Evolutionary conservation across 2,329 filamentous ascomycete species (phyloP).

Genomic region (Nemania diffusa): DNA sequence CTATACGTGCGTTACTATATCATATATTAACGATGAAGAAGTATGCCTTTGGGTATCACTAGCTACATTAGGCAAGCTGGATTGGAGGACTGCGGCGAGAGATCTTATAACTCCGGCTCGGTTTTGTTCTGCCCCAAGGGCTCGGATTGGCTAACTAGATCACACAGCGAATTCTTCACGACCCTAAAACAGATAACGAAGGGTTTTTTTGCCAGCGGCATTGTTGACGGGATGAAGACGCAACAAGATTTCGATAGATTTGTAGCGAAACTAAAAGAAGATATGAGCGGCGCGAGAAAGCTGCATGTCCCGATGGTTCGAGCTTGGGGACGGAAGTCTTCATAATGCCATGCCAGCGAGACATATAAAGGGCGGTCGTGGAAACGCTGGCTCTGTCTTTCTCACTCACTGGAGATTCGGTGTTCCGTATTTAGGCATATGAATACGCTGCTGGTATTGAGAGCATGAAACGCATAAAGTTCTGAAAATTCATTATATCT

Average conservation of each 20-base stretch:
- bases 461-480: too few relatives aligned
- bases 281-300: slow-evolving; percentile 17
- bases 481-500: too few relatives aligned
- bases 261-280: slow-evolving; percentile 2
- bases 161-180: neutral
- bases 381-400: neutral
- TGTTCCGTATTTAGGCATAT: neutral
- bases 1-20: too few relatives aligned
- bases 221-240: slow-evolving; percentile 25
- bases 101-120: slow-evolving; percentile 4
- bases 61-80: slow-evolving; percentile 22
- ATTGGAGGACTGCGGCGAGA: slow-evolving; percentile 11
- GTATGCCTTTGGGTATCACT: slow-evolving; percentile 14
- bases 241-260: slow-evolving; percentile 12
- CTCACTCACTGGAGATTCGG: neutral
- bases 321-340: slow-evolving; percentile 18
- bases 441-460: too few relatives aligned
- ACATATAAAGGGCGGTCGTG: neutral
- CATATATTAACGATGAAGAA: slow-evolving; percentile 1
- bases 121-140: slow-evolving; percentile 15
- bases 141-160: slow-evolving; percentile 14
- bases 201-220: slow-evolving; percentile 23
- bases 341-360: neutral
- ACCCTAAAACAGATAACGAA: neutral
- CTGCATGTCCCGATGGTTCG: slow-evolving; percentile 11